phyloP scores from a whole-genome alignment of 1,284 basidiomycete genomes.

The Sphaerobolus stellatus region DNA sequence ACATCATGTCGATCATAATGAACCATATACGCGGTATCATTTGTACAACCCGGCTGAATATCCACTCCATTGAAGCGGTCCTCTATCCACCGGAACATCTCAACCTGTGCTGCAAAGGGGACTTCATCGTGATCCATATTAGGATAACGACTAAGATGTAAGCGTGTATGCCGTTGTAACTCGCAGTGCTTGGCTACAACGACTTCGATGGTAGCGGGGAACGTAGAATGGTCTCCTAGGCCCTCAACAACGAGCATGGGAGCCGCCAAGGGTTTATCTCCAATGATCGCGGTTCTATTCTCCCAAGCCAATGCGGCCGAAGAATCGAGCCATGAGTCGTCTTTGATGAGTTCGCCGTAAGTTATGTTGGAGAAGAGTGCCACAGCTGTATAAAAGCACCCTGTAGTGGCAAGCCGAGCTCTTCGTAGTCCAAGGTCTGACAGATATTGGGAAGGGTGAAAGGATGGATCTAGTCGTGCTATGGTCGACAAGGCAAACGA shows the following conservation, averaged over 20 bases:
- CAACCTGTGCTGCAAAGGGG: conserved; percentile 1
- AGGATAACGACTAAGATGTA: conserved; percentile 12
- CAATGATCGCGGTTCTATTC: background rate
- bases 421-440: background rate
- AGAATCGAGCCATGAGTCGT: conserved; percentile 6
- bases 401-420: conserved; percentile 4
- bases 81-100: conserved; percentile 9
- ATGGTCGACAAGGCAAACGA: conserved; percentile 3
- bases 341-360: conserved; percentile 6
- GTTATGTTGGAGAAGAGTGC: conserved; percentile 8
- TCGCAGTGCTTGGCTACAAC: conserved; percentile 7
- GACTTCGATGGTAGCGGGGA: conserved; percentile 4
- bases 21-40: too few species aligned
- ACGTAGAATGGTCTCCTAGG: conserved; percentile 1
- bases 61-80: conserved; percentile 4
- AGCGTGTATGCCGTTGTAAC: background rate
- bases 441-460: conserved; percentile 2
- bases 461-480: conserved; percentile 4
- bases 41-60: too few species aligned
- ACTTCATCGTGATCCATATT: conserved; percentile 7
- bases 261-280: conserved; percentile 2
- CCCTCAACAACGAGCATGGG: conserved; percentile 8
- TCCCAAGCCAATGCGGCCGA: conserved; percentile 7
- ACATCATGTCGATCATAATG: too few species aligned
- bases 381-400: conserved; percentile 1